Percentiles rank a stretch among this genome's conserved stretches.
Conservation (phyloP, 2,329 filamentous ascomycete genomes). For the Alternaria novae-zelandiae region DNA sequence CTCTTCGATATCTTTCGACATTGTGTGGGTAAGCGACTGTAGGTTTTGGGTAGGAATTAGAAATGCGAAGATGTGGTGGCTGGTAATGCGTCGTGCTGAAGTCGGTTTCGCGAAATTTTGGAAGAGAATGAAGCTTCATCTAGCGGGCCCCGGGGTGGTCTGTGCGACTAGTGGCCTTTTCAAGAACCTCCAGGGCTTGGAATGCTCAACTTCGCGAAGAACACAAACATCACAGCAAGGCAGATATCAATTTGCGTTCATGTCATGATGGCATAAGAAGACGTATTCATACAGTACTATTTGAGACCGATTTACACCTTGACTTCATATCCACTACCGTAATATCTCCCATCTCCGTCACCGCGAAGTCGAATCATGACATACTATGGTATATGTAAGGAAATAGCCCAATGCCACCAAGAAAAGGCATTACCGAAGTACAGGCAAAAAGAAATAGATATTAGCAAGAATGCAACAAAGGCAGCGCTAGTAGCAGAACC, state of each 20-base stretch:
- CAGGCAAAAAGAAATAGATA: constrained; percentile 28
- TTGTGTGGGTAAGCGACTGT: constrained; percentile 22
- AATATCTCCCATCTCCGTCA: constrained; percentile 22
- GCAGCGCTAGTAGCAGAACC: constrained; percentile 28
- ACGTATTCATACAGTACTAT: constrained; percentile 36
- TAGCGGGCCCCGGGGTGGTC: constrained; percentile 2
- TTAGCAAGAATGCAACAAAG: constrained; percentile 33
- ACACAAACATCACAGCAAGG: not conserved
- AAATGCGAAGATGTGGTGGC: constrained; percentile 1
- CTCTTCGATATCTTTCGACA: constrained; percentile 48
- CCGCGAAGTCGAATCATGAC: constrained; percentile 35
- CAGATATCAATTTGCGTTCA: not conserved
- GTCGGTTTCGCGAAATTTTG: constrained; percentile 19
- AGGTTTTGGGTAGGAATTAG: not conserved
- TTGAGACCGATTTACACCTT: constrained; percentile 21
- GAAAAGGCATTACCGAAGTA: constrained; percentile 20
- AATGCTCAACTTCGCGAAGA: not conserved
- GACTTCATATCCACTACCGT: constrained; percentile 26
- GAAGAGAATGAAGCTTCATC: constrained; percentile 10
- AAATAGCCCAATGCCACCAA: constrained; percentile 28
- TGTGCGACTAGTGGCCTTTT: constrained; percentile 7
- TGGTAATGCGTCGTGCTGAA: constrained; percentile 14
- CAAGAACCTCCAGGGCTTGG: no score
- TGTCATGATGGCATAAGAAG: not conserved
- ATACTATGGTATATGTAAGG: constrained; percentile 48